These are phyloP conservation scores for Cercospora berteroae DNA, from an alignment of 2,329 filamentous ascomycete species.

Conservation along the genomic window DNA sequence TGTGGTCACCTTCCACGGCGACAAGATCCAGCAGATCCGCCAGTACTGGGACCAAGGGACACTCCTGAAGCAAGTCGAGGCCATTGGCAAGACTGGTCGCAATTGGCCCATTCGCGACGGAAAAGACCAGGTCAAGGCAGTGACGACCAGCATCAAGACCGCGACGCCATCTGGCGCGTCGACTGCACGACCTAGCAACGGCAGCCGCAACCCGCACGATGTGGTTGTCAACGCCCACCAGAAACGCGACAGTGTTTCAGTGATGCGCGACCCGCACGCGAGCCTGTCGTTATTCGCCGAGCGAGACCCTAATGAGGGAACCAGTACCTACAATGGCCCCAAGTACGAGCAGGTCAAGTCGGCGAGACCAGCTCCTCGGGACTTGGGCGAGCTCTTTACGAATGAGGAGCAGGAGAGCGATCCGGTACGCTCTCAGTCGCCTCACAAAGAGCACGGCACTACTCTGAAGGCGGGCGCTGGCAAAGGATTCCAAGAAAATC, in stretches of 20 bases:
- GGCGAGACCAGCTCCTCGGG: conserved; percentile 66
- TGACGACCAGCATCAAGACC: conserved; percentile 36
- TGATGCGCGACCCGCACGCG: conserved; percentile 55
- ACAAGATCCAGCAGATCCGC: conserved; percentile 83
- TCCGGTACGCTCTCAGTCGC: conserved; percentile 32
- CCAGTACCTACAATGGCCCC: conserved; percentile 46
- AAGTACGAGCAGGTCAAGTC: conserved; percentile 64
- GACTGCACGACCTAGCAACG: conserved; percentile 16
- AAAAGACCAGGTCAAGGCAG: conserved; percentile 73
- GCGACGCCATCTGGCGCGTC: conserved; percentile 27
- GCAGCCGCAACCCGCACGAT: conserved; percentile 25
- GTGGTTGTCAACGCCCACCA: conserved; percentile 31
- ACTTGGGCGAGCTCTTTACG: conserved; percentile 68
- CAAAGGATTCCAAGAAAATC: conserved; percentile 53
- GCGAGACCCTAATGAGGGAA: conserved; percentile 60
- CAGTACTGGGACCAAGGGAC: conserved; percentile 94
- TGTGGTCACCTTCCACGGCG: conserved; percentile 76
- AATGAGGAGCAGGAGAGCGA: conserved; percentile 45
- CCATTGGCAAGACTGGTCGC: conserved; percentile 84
- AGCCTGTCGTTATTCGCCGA: conserved; percentile 73
- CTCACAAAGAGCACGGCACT: conserved; percentile 38
- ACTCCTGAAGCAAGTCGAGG: conserved; percentile 86
- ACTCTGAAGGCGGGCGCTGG: conserved; percentile 51
- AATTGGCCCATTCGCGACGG: conserved; percentile 95
- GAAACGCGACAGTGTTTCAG: conserved; percentile 35